A percentile compares a stretch with the other conserved stretches of the same genome.
Evolutionary conservation across 2,329 filamentous ascomycete genomes (phyloP).

Genomic region (Phaeosphaeriaceae sp.): DNA sequence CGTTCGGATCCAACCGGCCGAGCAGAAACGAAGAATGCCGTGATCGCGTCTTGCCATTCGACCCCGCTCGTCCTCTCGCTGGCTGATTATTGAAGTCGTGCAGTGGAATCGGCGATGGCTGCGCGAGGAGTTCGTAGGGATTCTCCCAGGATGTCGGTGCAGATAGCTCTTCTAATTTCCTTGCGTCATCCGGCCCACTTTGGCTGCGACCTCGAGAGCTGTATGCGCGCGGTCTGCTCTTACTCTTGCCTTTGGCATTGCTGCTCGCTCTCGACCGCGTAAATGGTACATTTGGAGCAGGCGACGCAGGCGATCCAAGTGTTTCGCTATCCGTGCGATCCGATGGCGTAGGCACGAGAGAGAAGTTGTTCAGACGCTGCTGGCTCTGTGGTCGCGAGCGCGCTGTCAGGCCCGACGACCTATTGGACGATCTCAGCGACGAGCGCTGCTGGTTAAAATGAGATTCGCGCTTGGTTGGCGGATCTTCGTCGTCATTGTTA

Average conservation of each 20-base stretch:
- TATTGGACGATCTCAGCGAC: slow-evolving; percentile 28
- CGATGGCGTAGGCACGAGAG: slow-evolving; percentile 4
- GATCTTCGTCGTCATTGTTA: slow-evolving; percentile 26
- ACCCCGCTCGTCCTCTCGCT: not conserved
- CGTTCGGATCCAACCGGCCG: slow-evolving; percentile 3
- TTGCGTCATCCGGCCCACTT: not conserved
- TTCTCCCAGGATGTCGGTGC: slow-evolving; percentile 14
- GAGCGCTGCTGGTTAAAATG: slow-evolving; percentile 48
- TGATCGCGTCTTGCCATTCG: slow-evolving; percentile 7
- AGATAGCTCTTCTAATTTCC: slow-evolving; percentile 8
- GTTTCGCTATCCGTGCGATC: slow-evolving; percentile 22
- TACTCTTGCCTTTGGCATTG: slow-evolving; percentile 5
- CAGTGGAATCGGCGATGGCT: not conserved
- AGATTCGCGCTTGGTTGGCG: slow-evolving; percentile 29
- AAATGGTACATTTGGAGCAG: slow-evolving; percentile 24
- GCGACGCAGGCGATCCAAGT: slow-evolving; percentile 13
- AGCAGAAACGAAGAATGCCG: slow-evolving; percentile 12
- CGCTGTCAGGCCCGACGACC: slow-evolving; percentile 19
- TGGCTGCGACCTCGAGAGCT: not conserved
- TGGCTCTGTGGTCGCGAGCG: slow-evolving; percentile 21
- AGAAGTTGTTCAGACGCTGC: slow-evolving; percentile 24
- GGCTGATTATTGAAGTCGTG: not conserved
- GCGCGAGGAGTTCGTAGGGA: slow-evolving; percentile 12
- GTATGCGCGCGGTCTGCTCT: slow-evolving; percentile 1
- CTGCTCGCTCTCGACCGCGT: slow-evolving; percentile 7